Evolutionary conservation across 345 rosid genomes (phyloP).

Genomic region (Streptanthus diversifolius): DNA sequence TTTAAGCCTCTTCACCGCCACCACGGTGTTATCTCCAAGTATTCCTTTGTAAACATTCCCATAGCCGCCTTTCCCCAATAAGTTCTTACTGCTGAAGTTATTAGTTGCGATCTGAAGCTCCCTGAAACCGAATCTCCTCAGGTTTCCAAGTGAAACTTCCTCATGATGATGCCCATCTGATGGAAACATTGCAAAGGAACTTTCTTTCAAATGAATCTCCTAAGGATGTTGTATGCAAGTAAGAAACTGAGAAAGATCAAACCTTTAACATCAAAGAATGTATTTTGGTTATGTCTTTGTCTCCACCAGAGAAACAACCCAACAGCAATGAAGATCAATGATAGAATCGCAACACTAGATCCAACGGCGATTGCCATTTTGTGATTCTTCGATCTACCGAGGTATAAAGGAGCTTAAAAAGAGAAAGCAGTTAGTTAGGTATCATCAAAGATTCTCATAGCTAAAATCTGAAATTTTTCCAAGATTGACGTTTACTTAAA

Average conservation of each 20-base stretch:
- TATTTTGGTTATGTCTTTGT: slow-evolving; percentile 60
- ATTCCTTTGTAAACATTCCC: slow-evolving; percentile 42
- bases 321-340: slow-evolving; percentile 57
- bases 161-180: slow-evolving; percentile 38
- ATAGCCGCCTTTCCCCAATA: slow-evolving; percentile 40
- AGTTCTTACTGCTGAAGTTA: slow-evolving; percentile 40
- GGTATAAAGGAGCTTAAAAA: slow-evolving; percentile 38
- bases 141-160: slow-evolving; percentile 40
- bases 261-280: slow-evolving; percentile 86
- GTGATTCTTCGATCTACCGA: slow-evolving; percentile 51
- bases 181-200: neutral
- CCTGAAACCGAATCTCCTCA: slow-evolving; percentile 36
- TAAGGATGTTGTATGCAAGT: slow-evolving; percentile 12
- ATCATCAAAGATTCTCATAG: neutral
- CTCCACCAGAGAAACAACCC: slow-evolving; percentile 84
- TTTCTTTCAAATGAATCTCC: neutral
- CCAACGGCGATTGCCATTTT: slow-evolving; percentile 75
- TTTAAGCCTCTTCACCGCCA: slow-evolving; percentile 42
- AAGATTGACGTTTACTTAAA: neutral
- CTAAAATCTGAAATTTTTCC: neutral
- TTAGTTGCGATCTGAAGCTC: slow-evolving; percentile 39
- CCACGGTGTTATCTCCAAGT: slow-evolving; percentile 31
- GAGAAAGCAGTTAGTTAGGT: neutral
- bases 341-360: slow-evolving; percentile 56
- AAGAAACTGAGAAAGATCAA: slow-evolving; percentile 19